phyloP scores from a whole-genome alignment of 2,329 filamentous ascomycete genomes.

The Colletotrichum truncatum region DNA sequence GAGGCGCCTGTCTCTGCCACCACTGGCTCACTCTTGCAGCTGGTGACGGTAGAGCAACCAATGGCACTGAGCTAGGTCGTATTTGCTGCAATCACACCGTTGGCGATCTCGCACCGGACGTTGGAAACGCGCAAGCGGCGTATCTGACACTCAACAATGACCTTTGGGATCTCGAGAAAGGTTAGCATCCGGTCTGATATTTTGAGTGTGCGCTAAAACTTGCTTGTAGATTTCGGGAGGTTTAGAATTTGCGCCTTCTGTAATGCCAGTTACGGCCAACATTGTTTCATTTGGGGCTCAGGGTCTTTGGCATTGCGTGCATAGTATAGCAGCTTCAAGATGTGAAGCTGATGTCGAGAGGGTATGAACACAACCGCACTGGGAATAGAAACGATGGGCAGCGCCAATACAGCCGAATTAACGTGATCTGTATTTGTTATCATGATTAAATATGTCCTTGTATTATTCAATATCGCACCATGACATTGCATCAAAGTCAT shows the following conservation, averaged over 20 bases:
- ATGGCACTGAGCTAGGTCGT: not conserved
- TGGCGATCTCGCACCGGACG: not conserved
- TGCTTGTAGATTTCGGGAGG: not conserved
- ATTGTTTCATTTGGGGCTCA: not conserved
- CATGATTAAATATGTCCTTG: no score
- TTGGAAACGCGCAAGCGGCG: not conserved
- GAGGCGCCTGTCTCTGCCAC: slow-evolving; percentile 31
- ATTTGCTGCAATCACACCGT: not conserved
- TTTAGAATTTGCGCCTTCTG: slow-evolving; percentile 17
- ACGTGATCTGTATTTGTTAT: no score
- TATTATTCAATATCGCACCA: no score
- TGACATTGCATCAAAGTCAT: no score
- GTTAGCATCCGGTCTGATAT: not conserved
- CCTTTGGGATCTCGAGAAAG: slow-evolving; percentile 6
- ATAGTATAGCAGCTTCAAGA: not conserved
- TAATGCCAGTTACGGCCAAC: slow-evolving; percentile 2
- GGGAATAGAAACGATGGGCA: not conserved
- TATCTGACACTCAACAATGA: not conserved
- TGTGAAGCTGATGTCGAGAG: no score
- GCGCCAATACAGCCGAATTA: no score
- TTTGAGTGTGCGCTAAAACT: not conserved
- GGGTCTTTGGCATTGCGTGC: not conserved
- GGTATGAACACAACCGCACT: not conserved
- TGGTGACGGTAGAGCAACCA: not conserved
- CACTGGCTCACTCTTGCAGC: slow-evolving; percentile 6